A percentile compares a stretch with the other conserved stretches of the same genome.
Evolutionary conservation across 352 stramenopile species (phyloP).

Genomic region (Globisporangium radiosum): DNA sequence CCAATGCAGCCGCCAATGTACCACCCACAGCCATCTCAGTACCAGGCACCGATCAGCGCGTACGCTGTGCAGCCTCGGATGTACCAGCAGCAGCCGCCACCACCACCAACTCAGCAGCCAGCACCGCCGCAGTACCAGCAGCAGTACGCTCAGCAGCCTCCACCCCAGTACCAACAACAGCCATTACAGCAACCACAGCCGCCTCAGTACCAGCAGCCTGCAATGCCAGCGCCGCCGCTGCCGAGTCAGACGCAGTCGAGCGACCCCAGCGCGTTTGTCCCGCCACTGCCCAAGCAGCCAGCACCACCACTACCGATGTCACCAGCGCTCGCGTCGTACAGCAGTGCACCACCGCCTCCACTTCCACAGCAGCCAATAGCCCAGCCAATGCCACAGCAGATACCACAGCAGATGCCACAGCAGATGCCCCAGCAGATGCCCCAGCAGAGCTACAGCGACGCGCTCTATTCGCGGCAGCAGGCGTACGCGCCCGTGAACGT

Average conservation of each 20-base stretch:
- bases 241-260: slow-evolving; percentile 2
- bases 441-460: slow-evolving; percentile 23
- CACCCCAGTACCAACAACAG: not conserved
- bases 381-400: not conserved
- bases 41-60: slow-evolving; percentile 6
- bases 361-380: not conserved
- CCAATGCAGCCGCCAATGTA: not conserved
- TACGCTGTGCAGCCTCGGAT: not conserved
- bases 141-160: not conserved
- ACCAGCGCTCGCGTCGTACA: not conserved
- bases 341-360: slow-evolving; percentile 4
- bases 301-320: not conserved
- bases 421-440: slow-evolving; percentile 2
- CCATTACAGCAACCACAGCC: not conserved
- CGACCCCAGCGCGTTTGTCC: slow-evolving; percentile 1
- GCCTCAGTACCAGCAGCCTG: not conserved
- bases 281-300: slow-evolving; percentile 7
- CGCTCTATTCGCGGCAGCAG: slow-evolving; percentile 27
- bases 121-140: slow-evolving; percentile 5
- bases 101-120: not conserved
- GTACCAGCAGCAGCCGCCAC: slow-evolving; percentile 4
- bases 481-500: slow-evolving; percentile 25
- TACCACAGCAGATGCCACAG: not conserved
- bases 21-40: not conserved
- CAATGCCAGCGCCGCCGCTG: slow-evolving; percentile 1